Evolutionary conservation across 805 yeast genomes (phyloP), one percentile per base, ranked within the genome.

Genomic region (Danielia oregonensis): DNA sequence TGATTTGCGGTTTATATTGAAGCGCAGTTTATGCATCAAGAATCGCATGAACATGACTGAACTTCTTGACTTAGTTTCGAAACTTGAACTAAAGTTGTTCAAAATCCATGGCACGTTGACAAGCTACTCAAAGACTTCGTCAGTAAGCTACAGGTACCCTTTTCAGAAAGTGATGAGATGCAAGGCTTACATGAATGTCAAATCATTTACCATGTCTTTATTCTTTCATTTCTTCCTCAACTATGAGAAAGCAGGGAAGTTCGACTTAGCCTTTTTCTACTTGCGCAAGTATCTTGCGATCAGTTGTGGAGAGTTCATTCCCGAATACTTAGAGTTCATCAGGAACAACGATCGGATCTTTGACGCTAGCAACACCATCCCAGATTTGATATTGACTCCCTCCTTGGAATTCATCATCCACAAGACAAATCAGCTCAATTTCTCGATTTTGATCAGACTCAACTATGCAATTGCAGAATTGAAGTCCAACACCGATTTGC

Each of bases 321-420:
- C 68, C 11, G 48, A 57, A 4, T 52, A 57, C 24, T 39, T 52
- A 37, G 56, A 59, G 17, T 37, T 71, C 18, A 47, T 65, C 15
- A 44, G 43, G 23, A 57, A 61, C 32, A 54, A 61, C 36, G 40
- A 49, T 2, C 26, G 43, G 1, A 63, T 65, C 44, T 72, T 74
- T 47, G 76, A 71, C 2, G 45, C 51, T 2, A 67, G 70, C 0
- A 30, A 36, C n/a, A 35, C 36, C 5, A 36, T 26, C 7, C 61
- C 68, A 2, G 72, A 63, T 29, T 54, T 63, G 30, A 48, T 66
- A 7, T 32, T 76, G 21, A 72, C 65, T 35, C 77, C 79, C 14
- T 27, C 53, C 4, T 23, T 63, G 4, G 52, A 58, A 24, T 28
- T 43, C 26, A 39, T 51, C 24, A 43, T 70, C 40, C 76, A 71